phyloP scores from a whole-genome alignment of 2,329 filamentous ascomycete species.

The Dothiorella sarmentorum region DNA sequence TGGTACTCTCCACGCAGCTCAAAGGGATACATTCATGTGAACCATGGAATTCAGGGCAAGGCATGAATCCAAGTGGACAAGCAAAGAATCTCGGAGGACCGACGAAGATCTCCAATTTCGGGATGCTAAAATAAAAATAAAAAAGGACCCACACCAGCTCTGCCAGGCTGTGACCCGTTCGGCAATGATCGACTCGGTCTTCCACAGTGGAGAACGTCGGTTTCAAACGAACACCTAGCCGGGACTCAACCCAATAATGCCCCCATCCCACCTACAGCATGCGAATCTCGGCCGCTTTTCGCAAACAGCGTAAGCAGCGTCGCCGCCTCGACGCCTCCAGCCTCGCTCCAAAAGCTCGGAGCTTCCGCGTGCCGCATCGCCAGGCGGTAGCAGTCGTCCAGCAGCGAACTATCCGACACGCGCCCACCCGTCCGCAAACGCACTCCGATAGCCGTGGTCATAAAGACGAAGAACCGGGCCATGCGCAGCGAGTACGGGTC shows the following conservation, averaged over 20 bases:
- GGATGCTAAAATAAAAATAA: too few relatives aligned
- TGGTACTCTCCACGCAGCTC: too few relatives aligned
- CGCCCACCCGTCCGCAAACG: slow-evolving; percentile 32
- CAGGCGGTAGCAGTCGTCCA: slow-evolving; percentile 35
- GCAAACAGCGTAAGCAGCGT: slow-evolving; percentile 34
- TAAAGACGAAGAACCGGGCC: slow-evolving; percentile 36
- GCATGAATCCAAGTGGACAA: too few relatives aligned
- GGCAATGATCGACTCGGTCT: too few relatives aligned
- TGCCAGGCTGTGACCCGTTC: too few relatives aligned
- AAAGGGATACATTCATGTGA: too few relatives aligned
- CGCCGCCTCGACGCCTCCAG: slow-evolving; percentile 31
- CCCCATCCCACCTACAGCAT: background rate
- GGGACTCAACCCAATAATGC: background rate
- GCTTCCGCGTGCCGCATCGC: slow-evolving; percentile 33
- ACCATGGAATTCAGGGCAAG: too few relatives aligned
- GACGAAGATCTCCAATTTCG: too few relatives aligned
- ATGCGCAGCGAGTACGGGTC: slow-evolving; percentile 29
- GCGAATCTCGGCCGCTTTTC: background rate
- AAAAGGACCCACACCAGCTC: background rate
- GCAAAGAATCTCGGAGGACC: too few relatives aligned
- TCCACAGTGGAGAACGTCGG: background rate
- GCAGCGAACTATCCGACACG: slow-evolving; percentile 27
- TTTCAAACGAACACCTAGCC: too few relatives aligned
- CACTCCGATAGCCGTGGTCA: slow-evolving; percentile 37
- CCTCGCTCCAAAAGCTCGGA: slow-evolving; percentile 35